These are phyloP conservation scores for Aureobasidium sp. DNA, from an alignment of 2,329 filamentous ascomycete genomes.

Conservation along the genomic window DNA sequence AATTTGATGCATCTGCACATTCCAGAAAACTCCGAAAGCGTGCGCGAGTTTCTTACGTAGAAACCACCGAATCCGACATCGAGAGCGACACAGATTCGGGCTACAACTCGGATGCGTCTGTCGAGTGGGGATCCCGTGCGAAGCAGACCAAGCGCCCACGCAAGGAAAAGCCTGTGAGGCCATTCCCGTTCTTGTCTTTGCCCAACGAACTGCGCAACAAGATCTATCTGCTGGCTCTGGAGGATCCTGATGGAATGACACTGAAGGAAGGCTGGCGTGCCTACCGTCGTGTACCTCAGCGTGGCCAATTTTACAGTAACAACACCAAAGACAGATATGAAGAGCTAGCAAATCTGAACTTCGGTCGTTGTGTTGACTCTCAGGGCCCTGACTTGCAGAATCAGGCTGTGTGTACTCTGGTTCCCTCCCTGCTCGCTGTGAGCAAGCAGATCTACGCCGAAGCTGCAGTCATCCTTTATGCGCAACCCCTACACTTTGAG, in stretches of 20 bases:
- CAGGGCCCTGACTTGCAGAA: too few species aligned
- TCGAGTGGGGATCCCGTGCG: not conserved
- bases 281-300: not conserved
- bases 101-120: conserved; percentile 1
- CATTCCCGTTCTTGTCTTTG: conserved; percentile 9
- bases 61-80: not conserved
- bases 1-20: not conserved
- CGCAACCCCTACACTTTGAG: conserved; percentile 6
- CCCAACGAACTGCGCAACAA: conserved; percentile 18
- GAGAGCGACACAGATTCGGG: conserved; percentile 4
- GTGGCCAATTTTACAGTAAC: not conserved
- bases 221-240: conserved; percentile 12
- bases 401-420: not conserved
- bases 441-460: conserved; percentile 9
- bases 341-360: not conserved
- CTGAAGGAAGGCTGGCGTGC: not conserved
- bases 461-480: not conserved
- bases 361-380: too few species aligned
- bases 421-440: not conserved
- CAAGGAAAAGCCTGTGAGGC: not conserved
- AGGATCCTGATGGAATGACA: not conserved
- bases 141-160: not conserved
- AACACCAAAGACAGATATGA: not conserved
- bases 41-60: not conserved
- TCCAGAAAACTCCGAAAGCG: not conserved